phyloP scores from a whole-genome alignment of 169 alveolate species.

The Plasmodium vinckei region DNA sequence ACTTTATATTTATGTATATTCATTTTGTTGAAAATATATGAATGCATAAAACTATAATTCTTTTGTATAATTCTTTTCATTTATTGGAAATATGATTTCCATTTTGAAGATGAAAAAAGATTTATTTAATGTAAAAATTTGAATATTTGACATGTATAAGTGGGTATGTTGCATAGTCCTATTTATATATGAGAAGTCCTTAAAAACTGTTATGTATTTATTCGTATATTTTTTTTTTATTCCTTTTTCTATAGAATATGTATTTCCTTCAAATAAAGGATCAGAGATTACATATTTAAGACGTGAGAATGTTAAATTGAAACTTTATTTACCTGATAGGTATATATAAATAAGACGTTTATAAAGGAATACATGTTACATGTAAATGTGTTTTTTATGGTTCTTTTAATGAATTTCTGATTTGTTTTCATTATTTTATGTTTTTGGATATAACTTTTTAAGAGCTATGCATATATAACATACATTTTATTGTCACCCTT shows the following conservation, averaged over 20 bases:
- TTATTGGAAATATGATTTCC: background rate
- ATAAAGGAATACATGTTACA: background rate
- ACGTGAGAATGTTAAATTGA: slow-evolving; percentile 64
- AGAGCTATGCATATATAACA: background rate
- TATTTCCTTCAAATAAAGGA: slow-evolving; percentile 71
- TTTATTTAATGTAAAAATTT: too few species aligned
- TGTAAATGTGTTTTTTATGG: background rate
- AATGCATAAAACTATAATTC: background rate
- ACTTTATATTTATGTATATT: background rate
- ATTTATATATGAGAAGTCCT: background rate
- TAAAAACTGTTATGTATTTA: background rate
- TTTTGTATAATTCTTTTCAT: background rate
- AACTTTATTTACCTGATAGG: slow-evolving; percentile 74
- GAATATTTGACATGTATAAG: background rate
- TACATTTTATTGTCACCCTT: background rate
- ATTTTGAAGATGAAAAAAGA: too few species aligned
- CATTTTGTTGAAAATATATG: background rate
- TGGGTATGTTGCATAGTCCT: background rate
- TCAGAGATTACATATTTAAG: slow-evolving; percentile 61
- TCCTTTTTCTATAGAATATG: slow-evolving; percentile 20
- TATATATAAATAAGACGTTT: background rate
- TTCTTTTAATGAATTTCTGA: background rate
- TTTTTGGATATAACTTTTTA: background rate
- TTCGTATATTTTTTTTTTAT: background rate
- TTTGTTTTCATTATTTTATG: slow-evolving; percentile 13